A percentile compares a stretch with the other conserved stretches of the same genome.
phyloP scores from a whole-genome alignment of 106 monocot genomes.

The Vanilla planifolia region DNA sequence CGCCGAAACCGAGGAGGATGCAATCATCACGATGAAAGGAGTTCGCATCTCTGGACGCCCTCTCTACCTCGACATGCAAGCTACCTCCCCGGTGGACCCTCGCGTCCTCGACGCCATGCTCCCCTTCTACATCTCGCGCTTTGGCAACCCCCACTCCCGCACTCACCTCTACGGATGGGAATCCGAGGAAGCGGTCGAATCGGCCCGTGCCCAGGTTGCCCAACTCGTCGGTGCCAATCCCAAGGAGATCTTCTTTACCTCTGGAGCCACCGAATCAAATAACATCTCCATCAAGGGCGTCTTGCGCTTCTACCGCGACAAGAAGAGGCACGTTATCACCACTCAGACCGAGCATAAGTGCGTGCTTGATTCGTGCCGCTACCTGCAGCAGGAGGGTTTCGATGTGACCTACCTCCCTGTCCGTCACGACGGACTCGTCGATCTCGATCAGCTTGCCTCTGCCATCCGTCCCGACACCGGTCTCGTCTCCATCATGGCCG shows the following conservation, averaged over 20 bases:
- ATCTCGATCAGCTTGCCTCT: constrained; percentile 45
- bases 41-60: constrained; percentile 81
- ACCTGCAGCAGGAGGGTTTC: constrained; percentile 94
- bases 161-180: constrained; percentile 99
- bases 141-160: constrained; percentile 97
- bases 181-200: constrained; percentile 86
- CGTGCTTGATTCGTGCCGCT: constrained; percentile 95
- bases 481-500: constrained; percentile 91
- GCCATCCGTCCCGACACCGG: constrained; percentile 87
- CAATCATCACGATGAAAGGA: constrained; percentile 65
- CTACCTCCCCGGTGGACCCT: constrained; percentile 91
- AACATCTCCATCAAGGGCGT: constrained; percentile 95
- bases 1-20: constrained; percentile 9
- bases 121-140: constrained; percentile 83
- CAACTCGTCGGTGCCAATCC: constrained; percentile 66
- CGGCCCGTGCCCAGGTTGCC: constrained; percentile 72
- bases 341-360: constrained; percentile 99
- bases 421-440: constrained; percentile 63
- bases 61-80: constrained; percentile 97
- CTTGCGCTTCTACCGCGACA: constrained; percentile 68
- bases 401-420: constrained; percentile 94
- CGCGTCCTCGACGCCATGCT: constrained; percentile 97
- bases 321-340: constrained; percentile 76
- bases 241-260: constrained; percentile 95
- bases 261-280: constrained; percentile 98